Evolutionary conservation across 1,284 basidiomycete genomes (phyloP), one percentile per base, ranked within the genome.

Genomic region (Ceraceosorus guamensis): DNA sequence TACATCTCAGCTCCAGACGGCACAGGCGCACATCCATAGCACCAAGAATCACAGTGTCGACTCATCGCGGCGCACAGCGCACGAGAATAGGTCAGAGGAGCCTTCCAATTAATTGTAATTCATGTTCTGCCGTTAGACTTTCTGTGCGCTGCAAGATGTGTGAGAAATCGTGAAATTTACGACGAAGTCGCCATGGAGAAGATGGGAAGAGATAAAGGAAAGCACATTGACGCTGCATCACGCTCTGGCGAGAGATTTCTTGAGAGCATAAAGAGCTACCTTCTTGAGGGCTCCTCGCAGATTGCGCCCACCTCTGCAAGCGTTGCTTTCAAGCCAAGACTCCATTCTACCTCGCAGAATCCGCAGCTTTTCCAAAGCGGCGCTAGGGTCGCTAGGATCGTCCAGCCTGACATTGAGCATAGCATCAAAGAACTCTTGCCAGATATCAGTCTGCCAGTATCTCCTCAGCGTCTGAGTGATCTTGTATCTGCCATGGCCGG

Each of bases 401-500:
- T 46, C 18, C 16, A 30, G 8, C 6, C 31, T 16, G 30, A 37
- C 32, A 76, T 97, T 97, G 56, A 99, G 83, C 57, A 96, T 79
- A 32, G 87, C 66, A 63, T 93, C 87, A 74, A 99, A 98, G 44
- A 97, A 76, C 52, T 81, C 77, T 37, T 79, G 85, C 91, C 95
- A 95, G 16, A 96, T 77, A 14, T 88, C 87, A 43, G 81, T 82
- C 78, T 98, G 92, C 90, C 95, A 97, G 78, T 98, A 99, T 63
- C 95, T 81, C 77, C 91, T 93, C 67, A 97, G 82, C 18, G 87
- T 83, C 44, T 86, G 84, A 24, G 83, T 80, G 43, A 72, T 57
- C 32, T 53, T 58, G 39, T 47, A 53, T 39, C 51, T 51, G 46
- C 44, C 49, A 1, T 32, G 43, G 7, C 50, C 59, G 31, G 55